Evolutionary conservation across 371 early-diverging fungal genomes (phyloP).

Genomic region (Mucor piriformis): DNA sequence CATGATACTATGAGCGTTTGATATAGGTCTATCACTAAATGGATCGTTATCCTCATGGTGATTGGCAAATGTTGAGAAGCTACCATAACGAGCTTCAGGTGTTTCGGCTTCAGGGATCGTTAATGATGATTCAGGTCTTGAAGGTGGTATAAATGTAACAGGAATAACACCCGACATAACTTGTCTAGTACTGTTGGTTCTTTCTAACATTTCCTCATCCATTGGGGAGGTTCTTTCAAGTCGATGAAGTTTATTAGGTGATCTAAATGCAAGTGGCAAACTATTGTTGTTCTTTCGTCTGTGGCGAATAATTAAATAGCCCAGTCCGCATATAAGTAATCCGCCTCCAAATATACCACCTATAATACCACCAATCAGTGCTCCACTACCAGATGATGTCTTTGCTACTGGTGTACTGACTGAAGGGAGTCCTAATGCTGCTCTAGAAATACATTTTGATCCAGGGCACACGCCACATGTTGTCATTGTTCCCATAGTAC

Average conservation of each 20-base stretch:
- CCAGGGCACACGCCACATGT: slow-evolving; percentile 46
- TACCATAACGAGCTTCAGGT: slow-evolving; percentile 9
- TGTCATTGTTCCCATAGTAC: slow-evolving; percentile 42
- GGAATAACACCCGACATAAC: slow-evolving; percentile 53
- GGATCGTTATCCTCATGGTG: slow-evolving; percentile 15
- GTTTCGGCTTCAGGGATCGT: neutral
- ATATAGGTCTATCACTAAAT: slow-evolving; percentile 19
- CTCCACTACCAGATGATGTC: slow-evolving; percentile 9
- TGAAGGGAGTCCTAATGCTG: slow-evolving; percentile 26
- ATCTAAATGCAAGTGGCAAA: slow-evolving; percentile 33
- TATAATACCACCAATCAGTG: slow-evolving; percentile 45
- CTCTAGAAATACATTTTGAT: slow-evolving; percentile 35
- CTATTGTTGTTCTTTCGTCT: slow-evolving; percentile 25
- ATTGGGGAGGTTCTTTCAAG: slow-evolving; percentile 1
- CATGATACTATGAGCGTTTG: slow-evolving; percentile 13
- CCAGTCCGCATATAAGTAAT: slow-evolving; percentile 26
- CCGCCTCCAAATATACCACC: slow-evolving; percentile 36
- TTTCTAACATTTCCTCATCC: slow-evolving; percentile 14
- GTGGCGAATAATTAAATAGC: slow-evolving; percentile 21
- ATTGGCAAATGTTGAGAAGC: slow-evolving; percentile 16
- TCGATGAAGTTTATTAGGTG: neutral
- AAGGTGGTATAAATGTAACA: slow-evolving; percentile 50
- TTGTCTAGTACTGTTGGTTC: slow-evolving; percentile 1
- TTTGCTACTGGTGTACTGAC: neutral
- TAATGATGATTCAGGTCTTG: slow-evolving; percentile 9